phyloP scores from a whole-genome alignment of 2,329 filamentous ascomycete genomes.

The Cordyceps farinosa region DNA sequence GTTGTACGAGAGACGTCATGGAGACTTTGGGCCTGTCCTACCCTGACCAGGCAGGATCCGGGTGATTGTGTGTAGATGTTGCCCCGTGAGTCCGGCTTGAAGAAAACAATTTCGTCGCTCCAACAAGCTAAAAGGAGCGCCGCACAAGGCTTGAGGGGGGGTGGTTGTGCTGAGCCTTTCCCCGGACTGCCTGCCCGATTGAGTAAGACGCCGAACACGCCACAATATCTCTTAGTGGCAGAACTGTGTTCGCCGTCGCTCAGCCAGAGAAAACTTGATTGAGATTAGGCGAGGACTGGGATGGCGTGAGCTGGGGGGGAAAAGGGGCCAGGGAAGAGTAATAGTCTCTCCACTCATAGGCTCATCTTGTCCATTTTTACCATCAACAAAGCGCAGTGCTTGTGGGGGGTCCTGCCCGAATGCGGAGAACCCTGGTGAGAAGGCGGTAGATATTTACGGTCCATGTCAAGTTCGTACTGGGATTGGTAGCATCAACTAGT shows the following conservation, averaged over 20 bases:
- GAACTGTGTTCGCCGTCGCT: too few relatives aligned
- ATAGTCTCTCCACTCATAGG: too few relatives aligned
- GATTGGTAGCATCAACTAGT: background rate
- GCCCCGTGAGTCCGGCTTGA: background rate
- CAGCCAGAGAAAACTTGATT: too few relatives aligned
- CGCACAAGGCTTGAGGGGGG: background rate
- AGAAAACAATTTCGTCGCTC: background rate
- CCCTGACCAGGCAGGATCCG: background rate
- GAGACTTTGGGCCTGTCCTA: background rate
- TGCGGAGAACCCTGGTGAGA: background rate
- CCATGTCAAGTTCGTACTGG: background rate
- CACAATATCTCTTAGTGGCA: too few relatives aligned
- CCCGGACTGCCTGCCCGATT: slow-evolving; percentile 10
- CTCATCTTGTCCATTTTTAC: too few relatives aligned
- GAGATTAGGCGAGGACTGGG: background rate
- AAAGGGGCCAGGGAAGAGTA: background rate
- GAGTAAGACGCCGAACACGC: background rate
- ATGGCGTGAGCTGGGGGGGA: background rate
- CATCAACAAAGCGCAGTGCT: too few relatives aligned
- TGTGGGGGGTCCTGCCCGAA: too few relatives aligned
- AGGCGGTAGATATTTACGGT: background rate
- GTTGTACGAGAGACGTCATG: too few relatives aligned
- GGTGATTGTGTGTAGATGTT: background rate
- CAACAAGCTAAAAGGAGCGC: background rate
- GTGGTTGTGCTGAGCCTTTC: background rate